Evolutionary conservation across 106 monocot genomes (phyloP).

Genomic region (Xerophyta viscosa): DNA sequence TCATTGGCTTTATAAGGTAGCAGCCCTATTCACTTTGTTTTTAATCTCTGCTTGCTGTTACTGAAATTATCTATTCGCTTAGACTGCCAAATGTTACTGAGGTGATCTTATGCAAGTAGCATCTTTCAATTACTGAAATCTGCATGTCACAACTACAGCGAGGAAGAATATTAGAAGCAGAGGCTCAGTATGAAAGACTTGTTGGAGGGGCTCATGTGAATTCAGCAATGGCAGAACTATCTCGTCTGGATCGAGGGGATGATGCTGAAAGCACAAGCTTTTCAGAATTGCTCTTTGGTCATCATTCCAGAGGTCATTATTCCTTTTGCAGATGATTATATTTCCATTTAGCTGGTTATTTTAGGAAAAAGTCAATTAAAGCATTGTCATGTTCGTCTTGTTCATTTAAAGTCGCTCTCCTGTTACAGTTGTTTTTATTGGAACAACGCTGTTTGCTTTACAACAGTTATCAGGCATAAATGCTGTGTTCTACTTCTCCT

Average conservation of each 20-base stretch:
- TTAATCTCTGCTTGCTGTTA: too few relatives aligned
- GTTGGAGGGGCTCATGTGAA: conserved; percentile 71
- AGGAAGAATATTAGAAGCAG: conserved; percentile 83
- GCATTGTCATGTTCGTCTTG: too few relatives aligned
- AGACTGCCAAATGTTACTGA: too few relatives aligned
- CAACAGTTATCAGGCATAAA: conserved; percentile 99
- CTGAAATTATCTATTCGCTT: too few relatives aligned
- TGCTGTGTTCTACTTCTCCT: conserved; percentile 95
- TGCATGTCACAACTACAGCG: conserved; percentile 27
- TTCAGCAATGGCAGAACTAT: conserved; percentile 66
- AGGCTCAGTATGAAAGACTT: conserved; percentile 71
- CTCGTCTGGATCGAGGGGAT: conserved; percentile 65
- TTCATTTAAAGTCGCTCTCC: too few relatives aligned
- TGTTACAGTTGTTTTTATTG: conserved; percentile 93
- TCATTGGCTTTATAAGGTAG: conserved; percentile 93
- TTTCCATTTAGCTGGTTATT: too few relatives aligned
- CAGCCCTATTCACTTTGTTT: not conserved
- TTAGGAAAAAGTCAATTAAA: too few relatives aligned
- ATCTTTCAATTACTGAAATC: too few relatives aligned
- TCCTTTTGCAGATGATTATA: too few relatives aligned
- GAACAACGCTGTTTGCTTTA: conserved; percentile 86
- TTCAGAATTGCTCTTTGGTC: conserved; percentile 78
- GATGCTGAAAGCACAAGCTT: conserved; percentile 60
- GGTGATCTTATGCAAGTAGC: too few relatives aligned
- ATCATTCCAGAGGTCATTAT: conserved; percentile 79